Evolutionary conservation across 176 grass and related monocot genomes (phyloP).

Genomic region (Bonia amplexicaulis): DNA sequence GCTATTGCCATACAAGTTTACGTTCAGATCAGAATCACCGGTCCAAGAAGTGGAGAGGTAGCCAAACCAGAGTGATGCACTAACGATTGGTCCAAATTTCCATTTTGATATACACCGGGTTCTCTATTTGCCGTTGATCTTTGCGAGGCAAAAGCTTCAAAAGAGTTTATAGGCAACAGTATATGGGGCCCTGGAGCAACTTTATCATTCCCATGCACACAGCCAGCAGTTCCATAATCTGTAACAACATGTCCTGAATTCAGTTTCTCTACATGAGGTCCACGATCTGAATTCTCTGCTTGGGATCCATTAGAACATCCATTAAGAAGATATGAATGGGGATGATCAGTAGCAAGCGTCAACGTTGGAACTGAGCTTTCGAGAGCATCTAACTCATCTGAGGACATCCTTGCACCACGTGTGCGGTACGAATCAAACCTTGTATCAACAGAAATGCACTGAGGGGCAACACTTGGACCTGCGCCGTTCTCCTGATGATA

Average conservation of each 20-base stretch:
- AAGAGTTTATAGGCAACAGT: slow-evolving; percentile 31
- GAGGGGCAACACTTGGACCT: slow-evolving; percentile 16
- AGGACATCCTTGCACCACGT: slow-evolving; percentile 33
- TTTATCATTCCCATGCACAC: slow-evolving; percentile 4
- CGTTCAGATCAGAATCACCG: slow-evolving; percentile 11
- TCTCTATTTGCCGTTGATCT: slow-evolving; percentile 8
- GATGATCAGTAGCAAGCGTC: slow-evolving; percentile 30
- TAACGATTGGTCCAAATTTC: slow-evolving; percentile 24
- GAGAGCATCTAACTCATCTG: slow-evolving; percentile 46
- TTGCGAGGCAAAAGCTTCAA: slow-evolving; percentile 16
- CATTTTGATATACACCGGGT: slow-evolving; percentile 5
- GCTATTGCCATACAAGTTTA: slow-evolving; percentile 10
- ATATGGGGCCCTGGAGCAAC: slow-evolving; percentile 12
- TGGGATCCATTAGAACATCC: neutral
- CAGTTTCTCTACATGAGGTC: slow-evolving; percentile 9
- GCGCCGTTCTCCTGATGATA: slow-evolving; percentile 24
- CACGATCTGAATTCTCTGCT: slow-evolving; percentile 19
- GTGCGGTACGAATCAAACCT: neutral
- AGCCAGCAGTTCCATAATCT: slow-evolving; percentile 28
- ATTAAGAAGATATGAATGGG: slow-evolving; percentile 28
- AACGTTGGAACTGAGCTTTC: slow-evolving; percentile 43
- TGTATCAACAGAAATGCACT: slow-evolving; percentile 11
- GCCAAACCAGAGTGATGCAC: slow-evolving; percentile 17
- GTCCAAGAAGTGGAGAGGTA: slow-evolving; percentile 15
- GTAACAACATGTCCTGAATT: slow-evolving; percentile 9